Evolutionary conservation across 2,329 filamentous ascomycete species (phyloP).

Genomic region (Colletotrichum simmondsii): DNA sequence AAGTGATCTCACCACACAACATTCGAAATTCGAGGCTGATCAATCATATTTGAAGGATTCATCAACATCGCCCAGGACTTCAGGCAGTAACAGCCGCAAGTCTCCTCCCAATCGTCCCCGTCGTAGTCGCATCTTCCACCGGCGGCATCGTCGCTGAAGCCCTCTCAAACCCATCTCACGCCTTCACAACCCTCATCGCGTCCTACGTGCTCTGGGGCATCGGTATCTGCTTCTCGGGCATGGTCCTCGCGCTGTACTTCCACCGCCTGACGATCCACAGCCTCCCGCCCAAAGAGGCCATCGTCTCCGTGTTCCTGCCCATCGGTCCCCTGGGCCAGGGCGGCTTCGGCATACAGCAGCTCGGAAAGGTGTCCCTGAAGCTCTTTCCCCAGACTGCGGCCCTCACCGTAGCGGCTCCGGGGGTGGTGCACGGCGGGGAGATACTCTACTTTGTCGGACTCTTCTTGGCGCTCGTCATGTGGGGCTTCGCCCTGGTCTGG

Average conservation of each 20-base stretch:
- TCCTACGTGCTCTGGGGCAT: conserved; percentile 78
- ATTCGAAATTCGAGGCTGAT: background rate
- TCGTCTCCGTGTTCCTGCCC: conserved; percentile 75
- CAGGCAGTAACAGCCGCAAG: conserved; percentile 72
- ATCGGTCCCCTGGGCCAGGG: conserved; percentile 75
- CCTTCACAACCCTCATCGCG: conserved; percentile 65
- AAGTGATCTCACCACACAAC: background rate
- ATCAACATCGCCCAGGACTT: conserved; percentile 57
- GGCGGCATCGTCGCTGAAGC: conserved; percentile 56
- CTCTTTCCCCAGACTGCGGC: conserved; percentile 51
- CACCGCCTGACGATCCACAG: conserved; percentile 75
- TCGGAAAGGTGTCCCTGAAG: conserved; percentile 58
- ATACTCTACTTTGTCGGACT: conserved; percentile 70
- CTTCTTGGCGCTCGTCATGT: conserved; percentile 54
- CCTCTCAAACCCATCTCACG: conserved; percentile 17
- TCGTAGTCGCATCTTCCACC: conserved; percentile 72
- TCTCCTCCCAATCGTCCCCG: conserved; percentile 73
- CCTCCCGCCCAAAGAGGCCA: conserved; percentile 73
- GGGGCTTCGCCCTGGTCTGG: conserved; percentile 57
- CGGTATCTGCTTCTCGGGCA: conserved; percentile 67
- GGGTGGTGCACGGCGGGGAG: conserved; percentile 54
- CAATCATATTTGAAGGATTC: conserved; percentile 41
- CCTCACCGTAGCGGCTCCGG: conserved; percentile 56
- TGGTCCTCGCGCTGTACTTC: conserved; percentile 75
- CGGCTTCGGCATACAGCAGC: conserved; percentile 66